phyloP scores from a whole-genome alignment of 768 basidiomycete species.

The Ephemerocybe angulata region DNA sequence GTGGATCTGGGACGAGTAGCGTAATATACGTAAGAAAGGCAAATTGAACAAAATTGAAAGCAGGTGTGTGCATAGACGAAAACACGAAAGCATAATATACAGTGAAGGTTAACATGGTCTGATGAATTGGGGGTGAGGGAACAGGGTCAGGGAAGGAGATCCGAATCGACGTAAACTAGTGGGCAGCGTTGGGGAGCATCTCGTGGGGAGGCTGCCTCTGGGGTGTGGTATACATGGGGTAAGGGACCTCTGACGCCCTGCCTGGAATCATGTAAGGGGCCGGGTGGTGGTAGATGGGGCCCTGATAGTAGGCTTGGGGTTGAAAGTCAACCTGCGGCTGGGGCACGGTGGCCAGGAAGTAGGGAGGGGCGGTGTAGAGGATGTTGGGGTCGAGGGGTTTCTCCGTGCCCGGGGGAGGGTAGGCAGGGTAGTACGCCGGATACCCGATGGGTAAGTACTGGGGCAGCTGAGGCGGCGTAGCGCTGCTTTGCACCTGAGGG shows the following conservation, averaged over 20 bases:
- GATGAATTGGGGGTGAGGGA: no score
- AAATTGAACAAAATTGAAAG: no score
- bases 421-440: slow-evolving; percentile 52
- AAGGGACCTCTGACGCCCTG: neutral
- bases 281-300: slow-evolving; percentile 2
- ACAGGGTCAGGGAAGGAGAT: no score
- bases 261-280: neutral
- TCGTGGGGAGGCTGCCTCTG: neutral
- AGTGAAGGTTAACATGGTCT: neutral
- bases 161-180: no score
- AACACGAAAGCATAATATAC: neutral
- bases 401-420: slow-evolving; percentile 47
- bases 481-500: slow-evolving; percentile 34
- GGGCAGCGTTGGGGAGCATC: no score
- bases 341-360: slow-evolving; percentile 42
- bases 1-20: no score
- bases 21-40: neutral
- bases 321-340: slow-evolving; percentile 17
- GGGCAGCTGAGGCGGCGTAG: slow-evolving; percentile 34
- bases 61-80: neutral
- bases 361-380: slow-evolving; percentile 47
- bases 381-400: slow-evolving; percentile 45
- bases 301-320: slow-evolving; percentile 22
- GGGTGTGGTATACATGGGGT: neutral
- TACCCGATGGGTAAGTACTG: slow-evolving; percentile 54